Evolutionary conservation across 2,329 filamentous ascomycete species (phyloP).

Genomic region (Lanzia echinophila): DNA sequence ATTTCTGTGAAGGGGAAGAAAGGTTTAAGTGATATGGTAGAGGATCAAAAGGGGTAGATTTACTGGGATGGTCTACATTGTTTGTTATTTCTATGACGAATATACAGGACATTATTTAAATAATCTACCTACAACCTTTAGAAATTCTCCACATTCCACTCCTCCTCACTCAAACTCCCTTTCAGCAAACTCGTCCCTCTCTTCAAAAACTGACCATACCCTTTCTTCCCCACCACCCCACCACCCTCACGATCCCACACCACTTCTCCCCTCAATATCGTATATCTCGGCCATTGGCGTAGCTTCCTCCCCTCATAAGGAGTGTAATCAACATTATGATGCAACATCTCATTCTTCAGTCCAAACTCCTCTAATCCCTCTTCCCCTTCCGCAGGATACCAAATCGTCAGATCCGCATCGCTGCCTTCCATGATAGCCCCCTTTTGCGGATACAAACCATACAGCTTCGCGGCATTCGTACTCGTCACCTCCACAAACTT

Average conservation of each 20-base stretch:
- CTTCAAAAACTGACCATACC: conserved; percentile 43
- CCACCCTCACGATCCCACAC: conserved; percentile 51
- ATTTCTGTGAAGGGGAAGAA: too few species aligned
- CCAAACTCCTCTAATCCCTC: conserved; percentile 34
- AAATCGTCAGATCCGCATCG: conserved; percentile 52
- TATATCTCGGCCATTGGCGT: conserved; percentile 55
- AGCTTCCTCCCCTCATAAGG: conserved; percentile 52
- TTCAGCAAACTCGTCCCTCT: conserved; percentile 34
- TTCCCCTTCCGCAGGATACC: conserved; percentile 43
- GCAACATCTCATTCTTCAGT: conserved; percentile 47
- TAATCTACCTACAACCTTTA: too few species aligned
- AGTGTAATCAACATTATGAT: conserved; percentile 57
- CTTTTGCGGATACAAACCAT: conserved; percentile 47
- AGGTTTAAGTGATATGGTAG: too few species aligned
- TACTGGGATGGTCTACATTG: too few species aligned
- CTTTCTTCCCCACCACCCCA: conserved; percentile 42
- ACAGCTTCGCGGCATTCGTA: conserved; percentile 51
- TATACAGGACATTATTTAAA: too few species aligned
- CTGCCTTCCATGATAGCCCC: conserved; percentile 42
- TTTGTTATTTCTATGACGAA: too few species aligned
- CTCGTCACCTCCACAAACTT: conserved; percentile 49
- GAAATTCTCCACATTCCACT: conserved; percentile 29
- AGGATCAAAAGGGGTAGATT: too few species aligned
- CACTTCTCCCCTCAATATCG: conserved; percentile 49
- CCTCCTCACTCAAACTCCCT: conserved; percentile 28